These are phyloP conservation scores for Sechiopsis laciniata DNA, from an alignment of 306 rosid genomes.

Conservation along the genomic window DNA sequence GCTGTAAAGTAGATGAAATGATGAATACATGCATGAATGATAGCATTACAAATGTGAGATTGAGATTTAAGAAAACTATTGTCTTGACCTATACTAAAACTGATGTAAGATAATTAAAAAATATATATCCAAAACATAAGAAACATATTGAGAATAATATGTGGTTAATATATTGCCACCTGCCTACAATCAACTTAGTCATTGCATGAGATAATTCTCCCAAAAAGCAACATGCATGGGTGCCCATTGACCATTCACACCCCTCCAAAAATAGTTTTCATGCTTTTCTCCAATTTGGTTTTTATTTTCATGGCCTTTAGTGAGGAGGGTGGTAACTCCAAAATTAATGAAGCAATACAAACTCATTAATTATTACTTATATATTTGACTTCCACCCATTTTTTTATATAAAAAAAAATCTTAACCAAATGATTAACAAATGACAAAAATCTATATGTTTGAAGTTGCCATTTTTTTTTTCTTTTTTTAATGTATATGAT, in stretches of 20 bases:
- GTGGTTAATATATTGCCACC: background rate
- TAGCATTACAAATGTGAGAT: no score
- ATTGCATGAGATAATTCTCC: conserved; percentile 5
- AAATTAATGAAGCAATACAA: background rate
- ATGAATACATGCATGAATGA: no score
- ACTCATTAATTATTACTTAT: background rate
- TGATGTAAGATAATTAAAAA: no score
- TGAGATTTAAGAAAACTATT: no score
- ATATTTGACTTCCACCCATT: background rate
- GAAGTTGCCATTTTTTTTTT: no score
- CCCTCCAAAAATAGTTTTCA: background rate
- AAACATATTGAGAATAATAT: no score
- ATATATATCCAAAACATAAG: no score
- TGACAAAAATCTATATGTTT: background rate
- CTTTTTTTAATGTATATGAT: no score
- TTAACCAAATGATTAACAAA: background rate
- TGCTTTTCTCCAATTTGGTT: background rate
- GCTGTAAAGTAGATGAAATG: no score
- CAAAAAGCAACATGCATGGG: conserved; percentile 8
- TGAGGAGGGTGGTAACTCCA: background rate
- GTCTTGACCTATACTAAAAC: no score
- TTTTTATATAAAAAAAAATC: background rate
- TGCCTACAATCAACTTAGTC: background rate
- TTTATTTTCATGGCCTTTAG: background rate
- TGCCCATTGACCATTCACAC: conserved; percentile 12